These are phyloP conservation scores for Trypanosoma mega DNA, from an alignment of 208 protist genomes.

Conservation along the genomic window DNA sequence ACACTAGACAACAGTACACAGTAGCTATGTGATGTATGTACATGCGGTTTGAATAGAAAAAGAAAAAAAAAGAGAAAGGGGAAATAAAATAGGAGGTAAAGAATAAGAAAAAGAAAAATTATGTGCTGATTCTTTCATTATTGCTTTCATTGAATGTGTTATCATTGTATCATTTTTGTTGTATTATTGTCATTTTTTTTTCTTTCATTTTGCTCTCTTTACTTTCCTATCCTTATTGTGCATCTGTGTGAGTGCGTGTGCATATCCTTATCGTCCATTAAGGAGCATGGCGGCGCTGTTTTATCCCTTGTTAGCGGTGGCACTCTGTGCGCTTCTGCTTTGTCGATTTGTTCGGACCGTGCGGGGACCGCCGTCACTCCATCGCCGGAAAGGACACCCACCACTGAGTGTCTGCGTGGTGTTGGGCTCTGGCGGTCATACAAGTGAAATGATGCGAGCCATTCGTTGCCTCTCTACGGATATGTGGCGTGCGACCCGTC, in stretches of 20 bases:
- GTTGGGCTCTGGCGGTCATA: constrained; percentile 91
- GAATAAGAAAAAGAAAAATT: too few species aligned
- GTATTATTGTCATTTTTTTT: constrained; percentile 3
- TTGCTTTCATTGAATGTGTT: too few species aligned
- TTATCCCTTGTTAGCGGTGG: not conserved
- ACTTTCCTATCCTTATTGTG: not conserved
- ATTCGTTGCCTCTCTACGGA: constrained; percentile 39
- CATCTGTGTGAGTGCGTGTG: not conserved
- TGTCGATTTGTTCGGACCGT: constrained; percentile 20
- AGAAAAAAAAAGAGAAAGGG: too few species aligned
- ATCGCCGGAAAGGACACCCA: not conserved
- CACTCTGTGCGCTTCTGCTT: constrained; percentile 6
- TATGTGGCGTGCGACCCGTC: constrained; percentile 43
- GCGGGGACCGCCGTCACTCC: constrained; percentile 2
- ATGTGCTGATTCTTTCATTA: too few species aligned
- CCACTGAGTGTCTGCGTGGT: constrained; percentile 71
- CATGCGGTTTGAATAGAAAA: too few species aligned
- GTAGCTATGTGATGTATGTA: too few species aligned
- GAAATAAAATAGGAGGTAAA: too few species aligned
- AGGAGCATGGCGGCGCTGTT: not conserved
- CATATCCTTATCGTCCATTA: not conserved
- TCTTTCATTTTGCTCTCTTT: not conserved
- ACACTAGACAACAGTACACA: too few species aligned
- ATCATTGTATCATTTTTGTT: too few species aligned
- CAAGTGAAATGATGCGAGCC: constrained; percentile 88